phyloP scores from a whole-genome alignment of 495 filamentous ascomycete species.

The Staphylotrichum longicolle region DNA sequence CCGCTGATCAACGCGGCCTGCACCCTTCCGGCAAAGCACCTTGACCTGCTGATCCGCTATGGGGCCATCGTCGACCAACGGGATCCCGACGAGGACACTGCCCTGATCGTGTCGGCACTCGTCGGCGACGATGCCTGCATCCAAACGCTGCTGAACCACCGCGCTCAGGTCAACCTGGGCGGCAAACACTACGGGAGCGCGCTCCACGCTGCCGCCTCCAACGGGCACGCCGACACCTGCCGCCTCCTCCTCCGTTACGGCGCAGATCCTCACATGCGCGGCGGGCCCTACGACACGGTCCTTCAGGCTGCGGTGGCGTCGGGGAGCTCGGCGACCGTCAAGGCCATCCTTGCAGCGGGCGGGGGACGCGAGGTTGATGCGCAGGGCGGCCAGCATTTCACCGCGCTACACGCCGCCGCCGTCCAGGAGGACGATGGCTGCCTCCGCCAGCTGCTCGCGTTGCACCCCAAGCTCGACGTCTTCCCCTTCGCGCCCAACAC shows the following conservation, averaged over 20 bases:
- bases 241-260: not conserved
- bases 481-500: not conserved
- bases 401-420: not conserved
- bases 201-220: constrained; percentile 1
- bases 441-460: not conserved
- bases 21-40: not conserved
- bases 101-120: constrained; percentile 1
- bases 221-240: not conserved
- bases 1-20: constrained; percentile 1
- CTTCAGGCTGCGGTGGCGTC: not conserved
- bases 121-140: constrained; percentile 5
- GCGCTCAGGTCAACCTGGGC: not conserved
- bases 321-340: not conserved
- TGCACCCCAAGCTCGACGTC: not conserved
- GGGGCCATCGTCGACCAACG: not conserved
- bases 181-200: not conserved
- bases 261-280: not conserved
- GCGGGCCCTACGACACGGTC: not conserved
- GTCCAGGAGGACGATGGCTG: not conserved
- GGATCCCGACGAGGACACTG: constrained; percentile 1
- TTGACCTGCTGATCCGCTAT: not conserved
- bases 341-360: not conserved
- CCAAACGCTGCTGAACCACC: not conserved
- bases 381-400: not conserved
- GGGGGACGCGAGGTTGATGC: not conserved